A percentile compares a stretch with the other conserved stretches of the same genome.
phyloP scores from a whole-genome alignment of 2,329 filamentous ascomycete species.

The Xylaria sp. region DNA sequence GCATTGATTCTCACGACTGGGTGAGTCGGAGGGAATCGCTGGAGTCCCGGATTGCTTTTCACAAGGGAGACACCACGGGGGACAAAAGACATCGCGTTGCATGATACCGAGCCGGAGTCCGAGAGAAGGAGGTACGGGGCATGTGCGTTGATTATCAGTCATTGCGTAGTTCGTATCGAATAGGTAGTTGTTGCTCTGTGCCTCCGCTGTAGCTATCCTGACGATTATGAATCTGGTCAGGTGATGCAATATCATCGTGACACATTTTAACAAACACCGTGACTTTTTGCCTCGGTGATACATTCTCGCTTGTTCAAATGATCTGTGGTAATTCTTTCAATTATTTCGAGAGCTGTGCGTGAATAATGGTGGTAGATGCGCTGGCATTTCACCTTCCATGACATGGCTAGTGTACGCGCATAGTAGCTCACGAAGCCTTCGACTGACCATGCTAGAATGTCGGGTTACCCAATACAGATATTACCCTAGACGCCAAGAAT shows the following conservation, averaged over 20 bases:
- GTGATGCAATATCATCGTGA: neutral
- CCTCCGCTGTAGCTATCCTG: neutral
- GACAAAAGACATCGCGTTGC: constrained; percentile 6
- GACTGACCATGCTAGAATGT: too few species aligned
- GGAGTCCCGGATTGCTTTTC: constrained; percentile 18
- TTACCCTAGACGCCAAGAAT: too few species aligned
- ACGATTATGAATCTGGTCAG: neutral
- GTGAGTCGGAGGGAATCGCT: constrained; percentile 13
- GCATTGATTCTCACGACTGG: constrained; percentile 15
- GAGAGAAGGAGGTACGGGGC: neutral
- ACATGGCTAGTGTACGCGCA: too few species aligned
- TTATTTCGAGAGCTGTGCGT: neutral
- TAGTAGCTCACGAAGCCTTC: too few species aligned
- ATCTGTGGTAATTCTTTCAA: neutral
- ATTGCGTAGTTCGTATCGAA: neutral
- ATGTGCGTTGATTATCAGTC: neutral
- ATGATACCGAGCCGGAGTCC: constrained; percentile 9
- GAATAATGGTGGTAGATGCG: too few species aligned
- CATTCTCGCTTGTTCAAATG: neutral
- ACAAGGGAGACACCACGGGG: constrained; percentile 14
- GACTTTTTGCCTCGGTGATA: neutral
- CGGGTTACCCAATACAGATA: too few species aligned
- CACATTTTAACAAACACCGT: neutral
- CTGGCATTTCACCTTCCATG: neutral
- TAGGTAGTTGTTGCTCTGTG: constrained; percentile 2